These are phyloP conservation scores for Eremothecium gossypii DNA, from an alignment of 1,139 yeast genomes.

Conservation along the genomic window DNA sequence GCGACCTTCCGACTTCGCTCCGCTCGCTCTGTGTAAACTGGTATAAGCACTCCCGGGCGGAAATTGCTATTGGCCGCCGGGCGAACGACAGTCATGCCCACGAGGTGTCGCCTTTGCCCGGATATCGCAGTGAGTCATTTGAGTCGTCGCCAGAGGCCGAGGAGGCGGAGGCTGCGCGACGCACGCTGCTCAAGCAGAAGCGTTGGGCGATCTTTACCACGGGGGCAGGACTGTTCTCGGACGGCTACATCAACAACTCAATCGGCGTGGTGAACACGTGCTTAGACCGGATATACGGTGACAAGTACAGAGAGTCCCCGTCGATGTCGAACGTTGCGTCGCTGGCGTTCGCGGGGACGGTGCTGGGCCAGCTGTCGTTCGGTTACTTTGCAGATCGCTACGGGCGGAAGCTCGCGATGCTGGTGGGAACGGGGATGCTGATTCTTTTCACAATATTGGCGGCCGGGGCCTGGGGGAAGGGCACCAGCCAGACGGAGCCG, in stretches of 20 bases:
- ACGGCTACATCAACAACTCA: slow-evolving; percentile 82
- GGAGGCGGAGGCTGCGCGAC: slow-evolving; percentile 1
- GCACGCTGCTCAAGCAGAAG: slow-evolving; percentile 18
- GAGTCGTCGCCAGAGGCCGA: slow-evolving; percentile 4
- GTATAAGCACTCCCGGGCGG: slow-evolving; percentile 30
- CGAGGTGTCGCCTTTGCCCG: slow-evolving; percentile 2
- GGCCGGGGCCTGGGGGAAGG: slow-evolving; percentile 81
- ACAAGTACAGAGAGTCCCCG: slow-evolving; percentile 46
- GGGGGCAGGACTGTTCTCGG: slow-evolving; percentile 87
- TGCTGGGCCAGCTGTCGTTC: slow-evolving; percentile 73
- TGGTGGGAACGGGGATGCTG: slow-evolving; percentile 60
- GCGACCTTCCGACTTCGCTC: slow-evolving; percentile 41
- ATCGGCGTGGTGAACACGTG: slow-evolving; percentile 70
- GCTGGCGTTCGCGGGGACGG: slow-evolving; percentile 88
- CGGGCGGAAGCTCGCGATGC: slow-evolving; percentile 75
- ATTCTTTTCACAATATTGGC: slow-evolving; percentile 68
- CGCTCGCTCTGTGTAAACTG: slow-evolving; percentile 36
- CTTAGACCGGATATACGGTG: slow-evolving; percentile 54
- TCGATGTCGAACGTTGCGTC: slow-evolving; percentile 76
- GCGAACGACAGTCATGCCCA: slow-evolving; percentile 1
- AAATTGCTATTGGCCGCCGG: slow-evolving; percentile 17
- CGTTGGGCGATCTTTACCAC: slow-evolving; percentile 76
- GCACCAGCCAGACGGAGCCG: slow-evolving; percentile 40
- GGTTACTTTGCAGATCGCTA: slow-evolving; percentile 73
- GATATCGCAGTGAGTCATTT: slow-evolving; percentile 4